Base-by-base conservation (phyloP, 2,329 filamentous ascomycete species). In the Cladobotryum protrusum region DNA sequence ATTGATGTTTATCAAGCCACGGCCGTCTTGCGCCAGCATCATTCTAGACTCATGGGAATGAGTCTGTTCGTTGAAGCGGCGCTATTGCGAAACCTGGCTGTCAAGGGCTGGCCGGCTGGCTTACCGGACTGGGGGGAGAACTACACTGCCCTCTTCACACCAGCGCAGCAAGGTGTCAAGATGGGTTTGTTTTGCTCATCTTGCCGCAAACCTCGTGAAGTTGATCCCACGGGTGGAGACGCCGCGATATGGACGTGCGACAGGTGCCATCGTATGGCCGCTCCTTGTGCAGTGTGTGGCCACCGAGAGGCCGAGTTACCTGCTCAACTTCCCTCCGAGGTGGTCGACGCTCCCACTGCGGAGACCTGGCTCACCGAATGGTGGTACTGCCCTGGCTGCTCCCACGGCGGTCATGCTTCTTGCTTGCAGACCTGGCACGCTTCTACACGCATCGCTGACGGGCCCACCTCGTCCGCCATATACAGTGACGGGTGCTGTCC, bases 311-410 rank as follows among this genome's bases (percentile, higher is more conserved):
- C 67, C 1, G 69, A 79, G 35, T 63, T 67, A 0, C 68, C 74
- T 0, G 67, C 72, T 1, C 63, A 68, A 24, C 57, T 70, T 1
- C 66, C 68, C 1, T 47, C 49, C 9, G 66, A 68, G 14, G 57
- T 65, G 6, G 11, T 63, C 3, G 62, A 60, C 2, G 56, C 62
- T 2, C 47, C 50, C 2, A 53, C 56, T 4, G 50, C 57, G 5
- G 56, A 56, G 2, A 42, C 54, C 0, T 65, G 61, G 57, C 61
- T 70, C 5, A 61, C 67, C 0, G 73, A 73, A 2, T 85, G 82
- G 82, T 85, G 79, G 78, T 80, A 79, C 57, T 85, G 82, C 51
- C 75, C 77, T 1, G 78, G 76, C 12, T 85, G 82, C 57, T 74
- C 74, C 1, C 82, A 85, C 56, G 82, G 82, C 24, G 82, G 82